phyloP scores from a whole-genome alignment of 2,329 filamentous ascomycete genomes.

The Diaporthe helianthi region DNA sequence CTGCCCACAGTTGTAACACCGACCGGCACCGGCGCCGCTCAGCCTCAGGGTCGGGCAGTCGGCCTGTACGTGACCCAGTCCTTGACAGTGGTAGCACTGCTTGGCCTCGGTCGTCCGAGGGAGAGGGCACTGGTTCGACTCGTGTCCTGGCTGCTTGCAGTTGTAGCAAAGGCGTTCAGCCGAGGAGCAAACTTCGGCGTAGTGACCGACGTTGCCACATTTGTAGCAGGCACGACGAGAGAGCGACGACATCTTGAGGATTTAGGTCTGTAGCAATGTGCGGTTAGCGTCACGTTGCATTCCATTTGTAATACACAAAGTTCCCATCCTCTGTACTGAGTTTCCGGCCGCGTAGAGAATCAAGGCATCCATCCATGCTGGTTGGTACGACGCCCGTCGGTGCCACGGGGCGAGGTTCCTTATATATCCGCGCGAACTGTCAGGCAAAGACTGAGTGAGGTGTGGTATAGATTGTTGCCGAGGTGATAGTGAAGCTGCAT shows the following conservation, averaged over 20 bases:
- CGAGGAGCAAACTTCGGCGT: constrained; percentile 92
- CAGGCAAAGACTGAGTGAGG: neutral
- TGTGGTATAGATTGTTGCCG: neutral
- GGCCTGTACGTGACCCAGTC: constrained; percentile 96
- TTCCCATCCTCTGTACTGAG: constrained; percentile 35
- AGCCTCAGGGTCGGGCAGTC: constrained; percentile 97
- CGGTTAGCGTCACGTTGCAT: constrained; percentile 47
- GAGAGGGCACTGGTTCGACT: constrained; percentile 96
- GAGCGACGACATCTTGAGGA: constrained; percentile 73
- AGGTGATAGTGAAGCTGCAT: neutral
- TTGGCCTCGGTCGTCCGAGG: constrained; percentile 98
- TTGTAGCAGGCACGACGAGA: constrained; percentile 86
- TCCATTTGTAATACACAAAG: constrained; percentile 38
- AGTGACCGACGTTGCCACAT: constrained; percentile 83
- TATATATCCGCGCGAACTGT: neutral
- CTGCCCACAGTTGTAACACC: constrained; percentile 97
- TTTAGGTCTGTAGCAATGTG: constrained; percentile 41
- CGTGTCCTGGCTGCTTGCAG: constrained; percentile 97
- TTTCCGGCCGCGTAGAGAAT: neutral
- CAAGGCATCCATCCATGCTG: neutral
- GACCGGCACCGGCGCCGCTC: constrained; percentile 80
- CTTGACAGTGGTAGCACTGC: constrained; percentile 99
- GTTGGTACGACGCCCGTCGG: neutral
- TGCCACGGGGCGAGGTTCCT: neutral
- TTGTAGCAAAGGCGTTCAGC: constrained; percentile 99